These are phyloP conservation scores for Thelephora terrestris DNA, from an alignment of 1,284 basidiomycete genomes.

Conservation along the genomic window DNA sequence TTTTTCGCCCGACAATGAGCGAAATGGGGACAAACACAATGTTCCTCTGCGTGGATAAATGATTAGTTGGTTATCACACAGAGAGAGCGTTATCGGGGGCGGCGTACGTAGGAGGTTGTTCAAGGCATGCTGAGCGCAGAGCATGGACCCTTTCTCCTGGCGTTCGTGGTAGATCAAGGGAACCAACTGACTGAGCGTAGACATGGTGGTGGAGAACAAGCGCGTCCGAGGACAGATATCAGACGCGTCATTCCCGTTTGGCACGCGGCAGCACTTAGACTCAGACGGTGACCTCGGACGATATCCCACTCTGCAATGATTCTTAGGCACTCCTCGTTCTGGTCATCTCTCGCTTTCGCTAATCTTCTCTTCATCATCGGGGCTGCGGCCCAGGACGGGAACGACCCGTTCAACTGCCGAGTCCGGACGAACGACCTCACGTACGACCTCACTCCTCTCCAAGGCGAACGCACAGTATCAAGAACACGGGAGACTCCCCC, in stretches of 20 bases:
- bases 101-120: conserved; percentile 69
- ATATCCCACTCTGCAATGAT: neutral
- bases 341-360: conserved; percentile 9
- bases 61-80: conserved; percentile 2
- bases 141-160: conserved; percentile 68
- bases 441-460: conserved; percentile 51
- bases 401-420: conserved; percentile 42
- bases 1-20: conserved; percentile 1
- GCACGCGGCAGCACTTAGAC: neutral
- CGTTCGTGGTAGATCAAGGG: conserved; percentile 64
- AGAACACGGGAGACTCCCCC: conserved; percentile 31
- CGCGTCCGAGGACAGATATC: neutral
- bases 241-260: conserved; percentile 1
- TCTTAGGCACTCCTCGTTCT: neutral
- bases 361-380: conserved; percentile 17
- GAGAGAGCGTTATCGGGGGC: conserved; percentile 6
- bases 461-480: conserved; percentile 35
- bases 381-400: conserved; percentile 28
- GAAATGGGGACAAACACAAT: conserved; percentile 41
- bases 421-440: conserved; percentile 32
- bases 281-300: neutral
- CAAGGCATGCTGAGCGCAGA: conserved; percentile 80
- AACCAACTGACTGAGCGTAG: conserved; percentile 43
- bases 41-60: conserved; percentile 39
- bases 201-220: conserved; percentile 29